Base-by-base conservation (phyloP, 257 asterid species). In the Ilex aquifolium region DNA sequence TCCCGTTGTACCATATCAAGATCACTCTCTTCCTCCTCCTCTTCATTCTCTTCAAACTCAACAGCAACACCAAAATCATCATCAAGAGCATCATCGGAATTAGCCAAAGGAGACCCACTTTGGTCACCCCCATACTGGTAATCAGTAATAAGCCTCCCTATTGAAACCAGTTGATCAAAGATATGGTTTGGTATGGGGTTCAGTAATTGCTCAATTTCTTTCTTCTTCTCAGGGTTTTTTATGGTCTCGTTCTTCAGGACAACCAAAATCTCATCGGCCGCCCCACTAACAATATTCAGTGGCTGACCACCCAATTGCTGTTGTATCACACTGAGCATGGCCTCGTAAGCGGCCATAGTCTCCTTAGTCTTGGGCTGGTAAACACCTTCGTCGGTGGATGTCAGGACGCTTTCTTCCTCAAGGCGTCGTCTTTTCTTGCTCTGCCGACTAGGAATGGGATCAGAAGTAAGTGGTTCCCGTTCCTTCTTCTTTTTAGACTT, bases 351-450 rank as follows among this genome's bases (percentile, higher is more conserved):
- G 66, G 88, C 85, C 61, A 79, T 74, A 0, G 88, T 82, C 68
- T 82, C 88, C 72, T 82, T 79, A 4, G 88, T 82, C 79, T 82
- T 82, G 66, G 88, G 88, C 80, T 82, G 88, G 74, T 82, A 82
- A 63, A 82, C 85, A 31, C 88, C 85, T 56, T 82, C 88, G 3
- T 82, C 88, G 0, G 85, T 73, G 27, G 79, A 76, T 30, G 81
- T 82, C 39, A 82, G 81, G 56, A 82, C 88, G 56, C 88, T 82
- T 69, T 82, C 88, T 75, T 76, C 85, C 73, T 79, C 85, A 8
- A 82, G 77, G 32, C 88, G 1, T 21, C 27, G 88, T 73, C 83
- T 77, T 71, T 56, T 82, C 61, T 82, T 82, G 69, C 85, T 82
- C 81, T 53, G 54, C 14, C 64, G 73, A 10, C 85, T 84, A 1